phyloP scores from a whole-genome alignment of 2,329 filamentous ascomycete genomes.

The Calonectria fujianensis region DNA sequence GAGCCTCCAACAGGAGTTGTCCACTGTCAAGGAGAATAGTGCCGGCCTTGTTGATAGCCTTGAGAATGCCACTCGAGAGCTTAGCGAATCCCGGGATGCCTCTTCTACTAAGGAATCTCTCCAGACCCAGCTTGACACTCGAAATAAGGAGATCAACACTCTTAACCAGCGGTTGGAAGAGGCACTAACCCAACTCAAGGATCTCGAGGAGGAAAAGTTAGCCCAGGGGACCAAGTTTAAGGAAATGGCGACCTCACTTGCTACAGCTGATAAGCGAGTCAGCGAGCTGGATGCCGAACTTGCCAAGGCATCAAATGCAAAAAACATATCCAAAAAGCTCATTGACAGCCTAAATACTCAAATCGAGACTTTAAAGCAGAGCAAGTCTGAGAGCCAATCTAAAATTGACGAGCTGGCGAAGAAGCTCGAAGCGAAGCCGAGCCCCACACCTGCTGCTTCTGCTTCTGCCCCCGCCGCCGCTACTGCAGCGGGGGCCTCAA shows the following conservation, averaged over 20 bases:
- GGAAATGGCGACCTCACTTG: slow-evolving; percentile 61
- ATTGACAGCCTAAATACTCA: slow-evolving; percentile 62
- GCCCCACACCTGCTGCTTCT: slow-evolving; percentile 42
- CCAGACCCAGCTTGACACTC: slow-evolving; percentile 70
- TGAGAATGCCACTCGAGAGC: slow-evolving; percentile 79
- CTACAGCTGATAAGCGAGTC: slow-evolving; percentile 59
- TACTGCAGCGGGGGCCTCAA: slow-evolving; percentile 52
- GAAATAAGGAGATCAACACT: slow-evolving; percentile 68
- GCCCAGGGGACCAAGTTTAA: slow-evolving; percentile 58
- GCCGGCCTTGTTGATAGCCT: slow-evolving; percentile 79
- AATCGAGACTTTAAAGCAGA: slow-evolving; percentile 60
- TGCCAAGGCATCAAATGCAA: slow-evolving; percentile 62
- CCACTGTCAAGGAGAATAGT: slow-evolving; percentile 81
- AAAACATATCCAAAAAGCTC: slow-evolving; percentile 64
- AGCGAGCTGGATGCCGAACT: slow-evolving; percentile 65
- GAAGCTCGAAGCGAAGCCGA: slow-evolving; percentile 62
- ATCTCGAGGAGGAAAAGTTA: slow-evolving; percentile 63
- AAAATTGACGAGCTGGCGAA: slow-evolving; percentile 65
- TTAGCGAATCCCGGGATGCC: slow-evolving; percentile 69
- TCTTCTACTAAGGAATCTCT: slow-evolving; percentile 65
- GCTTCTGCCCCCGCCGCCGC: slow-evolving; percentile 53
- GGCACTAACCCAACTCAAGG: slow-evolving; percentile 66
- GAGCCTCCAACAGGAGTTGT: slow-evolving; percentile 81
- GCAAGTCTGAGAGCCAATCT: slow-evolving; percentile 56
- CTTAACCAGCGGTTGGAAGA: slow-evolving; percentile 70